These are phyloP conservation scores for Apiotrichum montevideense DNA, from an alignment of 1,284 basidiomycete species.

Conservation along the genomic window DNA sequence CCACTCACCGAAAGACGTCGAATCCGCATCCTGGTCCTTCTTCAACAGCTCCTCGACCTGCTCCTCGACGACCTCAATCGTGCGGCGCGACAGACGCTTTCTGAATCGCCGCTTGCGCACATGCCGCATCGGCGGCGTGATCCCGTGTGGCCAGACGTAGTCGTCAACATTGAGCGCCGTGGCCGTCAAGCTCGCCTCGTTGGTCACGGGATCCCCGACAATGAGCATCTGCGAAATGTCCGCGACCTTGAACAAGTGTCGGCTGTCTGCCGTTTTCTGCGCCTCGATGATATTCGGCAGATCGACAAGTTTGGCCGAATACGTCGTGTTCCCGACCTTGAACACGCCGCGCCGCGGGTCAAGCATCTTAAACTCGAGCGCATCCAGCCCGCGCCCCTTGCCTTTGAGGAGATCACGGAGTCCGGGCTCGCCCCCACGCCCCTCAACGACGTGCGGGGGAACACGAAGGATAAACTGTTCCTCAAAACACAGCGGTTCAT, in stretches of 20 bases:
- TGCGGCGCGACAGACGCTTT: slow-evolving; percentile 57
- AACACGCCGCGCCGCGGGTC: slow-evolving; percentile 90
- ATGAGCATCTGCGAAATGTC: slow-evolving; percentile 96
- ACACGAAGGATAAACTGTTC: slow-evolving; percentile 94
- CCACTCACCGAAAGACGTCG: slow-evolving; percentile 42
- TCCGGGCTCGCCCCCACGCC: slow-evolving; percentile 50
- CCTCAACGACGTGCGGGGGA: slow-evolving; percentile 58
- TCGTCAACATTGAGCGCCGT: slow-evolving; percentile 81
- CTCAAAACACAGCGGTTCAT: slow-evolving; percentile 79
- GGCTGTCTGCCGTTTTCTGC: slow-evolving; percentile 93
- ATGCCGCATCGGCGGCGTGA: slow-evolving; percentile 88
- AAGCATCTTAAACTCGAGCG: slow-evolving; percentile 98
- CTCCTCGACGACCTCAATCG: slow-evolving; percentile 94
- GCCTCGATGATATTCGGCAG: slow-evolving; percentile 90
- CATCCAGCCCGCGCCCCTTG: slow-evolving; percentile 66
- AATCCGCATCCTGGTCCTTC: slow-evolving; percentile 72
- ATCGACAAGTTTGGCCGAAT: slow-evolving; percentile 91
- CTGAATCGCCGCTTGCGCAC: slow-evolving; percentile 89
- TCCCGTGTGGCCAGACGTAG: slow-evolving; percentile 94
- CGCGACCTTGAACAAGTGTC: slow-evolving; percentile 96
- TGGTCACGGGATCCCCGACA: slow-evolving; percentile 67
- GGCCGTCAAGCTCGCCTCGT: slow-evolving; percentile 55
- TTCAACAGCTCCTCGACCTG: slow-evolving; percentile 88
- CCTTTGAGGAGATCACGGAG: slow-evolving; percentile 72
- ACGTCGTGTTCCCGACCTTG: slow-evolving; percentile 73